Conservation (phyloP, 495 filamentous ascomycete species). For the Jackrogersella minutella region DNA sequence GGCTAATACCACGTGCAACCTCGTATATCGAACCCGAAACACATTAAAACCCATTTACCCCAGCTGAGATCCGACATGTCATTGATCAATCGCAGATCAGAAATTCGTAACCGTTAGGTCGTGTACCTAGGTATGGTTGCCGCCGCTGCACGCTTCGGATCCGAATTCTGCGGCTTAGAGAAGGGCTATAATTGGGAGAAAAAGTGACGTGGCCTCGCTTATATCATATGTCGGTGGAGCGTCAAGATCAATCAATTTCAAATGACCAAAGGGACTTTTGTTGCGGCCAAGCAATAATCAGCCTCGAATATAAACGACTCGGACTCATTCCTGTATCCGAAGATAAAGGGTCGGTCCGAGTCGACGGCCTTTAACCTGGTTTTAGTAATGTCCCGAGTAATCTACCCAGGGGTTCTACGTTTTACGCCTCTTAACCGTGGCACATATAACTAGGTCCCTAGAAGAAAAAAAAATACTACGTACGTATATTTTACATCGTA, state of each 20-base stretch:
- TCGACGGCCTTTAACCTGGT: not conserved
- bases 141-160: not conserved
- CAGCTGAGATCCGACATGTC: not conserved
- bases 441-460: no score
- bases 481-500: no score
- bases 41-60: constrained; percentile 17
- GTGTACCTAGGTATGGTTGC: no score
- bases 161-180: not conserved
- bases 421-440: no score
- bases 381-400: not conserved
- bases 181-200: not conserved
- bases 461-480: no score
- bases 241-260: not conserved
- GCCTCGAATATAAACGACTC: not conserved
- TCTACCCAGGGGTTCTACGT: not conserved
- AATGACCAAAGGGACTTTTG: not conserved
- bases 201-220: constrained; percentile 3
- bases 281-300: constrained; percentile 2
- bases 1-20: constrained; percentile 15
- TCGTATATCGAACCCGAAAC: not conserved
- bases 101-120: no score
- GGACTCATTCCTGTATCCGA: not conserved
- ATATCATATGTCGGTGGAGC: constrained; percentile 1
- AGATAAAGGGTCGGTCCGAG: constrained; percentile 2
- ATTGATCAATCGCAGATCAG: no score